Conservation (phyloP, 176 grass and related monocot genomes). For the Paspalum notatum region DNA sequence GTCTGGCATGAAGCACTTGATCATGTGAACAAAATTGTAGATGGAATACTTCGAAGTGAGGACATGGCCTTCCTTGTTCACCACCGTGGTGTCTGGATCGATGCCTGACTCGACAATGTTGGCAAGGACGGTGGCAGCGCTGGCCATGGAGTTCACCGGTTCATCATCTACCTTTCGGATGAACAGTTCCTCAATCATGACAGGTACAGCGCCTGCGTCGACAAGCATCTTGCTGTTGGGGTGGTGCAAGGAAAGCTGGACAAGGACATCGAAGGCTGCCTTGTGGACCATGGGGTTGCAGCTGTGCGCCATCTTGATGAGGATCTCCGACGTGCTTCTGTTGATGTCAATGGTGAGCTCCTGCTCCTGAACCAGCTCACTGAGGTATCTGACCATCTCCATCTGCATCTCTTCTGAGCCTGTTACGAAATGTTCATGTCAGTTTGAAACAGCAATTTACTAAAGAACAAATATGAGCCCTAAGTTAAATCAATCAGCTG, state of each 20-base stretch:
- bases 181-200: slow-evolving; percentile 77
- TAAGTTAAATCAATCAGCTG: not conserved
- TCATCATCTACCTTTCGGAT: slow-evolving; percentile 56
- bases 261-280: slow-evolving; percentile 61
- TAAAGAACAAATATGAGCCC: not conserved
- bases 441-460: slow-evolving; percentile 30
- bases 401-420: slow-evolving; percentile 75
- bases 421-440: slow-evolving; percentile 40
- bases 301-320: slow-evolving; percentile 63
- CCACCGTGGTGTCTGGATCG: slow-evolving; percentile 61
- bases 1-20: slow-evolving; percentile 70
- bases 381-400: slow-evolving; percentile 84
- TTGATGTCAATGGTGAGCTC: slow-evolving; percentile 67
- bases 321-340: slow-evolving; percentile 48
- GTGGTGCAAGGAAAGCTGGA: slow-evolving; percentile 74
- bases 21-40: slow-evolving; percentile 80
- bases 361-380: slow-evolving; percentile 68
- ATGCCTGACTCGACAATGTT: slow-evolving; percentile 70
- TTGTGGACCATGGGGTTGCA: slow-evolving; percentile 50
- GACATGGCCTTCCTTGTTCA: slow-evolving; percentile 92
- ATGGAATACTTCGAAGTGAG: slow-evolving; percentile 85
- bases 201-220: slow-evolving; percentile 48
- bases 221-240: slow-evolving; percentile 68
- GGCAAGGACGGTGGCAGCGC: slow-evolving; percentile 60
- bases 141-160: slow-evolving; percentile 55